Conservation (phyloP, 257 asterid species). For the Linaria vulgaris region DNA sequence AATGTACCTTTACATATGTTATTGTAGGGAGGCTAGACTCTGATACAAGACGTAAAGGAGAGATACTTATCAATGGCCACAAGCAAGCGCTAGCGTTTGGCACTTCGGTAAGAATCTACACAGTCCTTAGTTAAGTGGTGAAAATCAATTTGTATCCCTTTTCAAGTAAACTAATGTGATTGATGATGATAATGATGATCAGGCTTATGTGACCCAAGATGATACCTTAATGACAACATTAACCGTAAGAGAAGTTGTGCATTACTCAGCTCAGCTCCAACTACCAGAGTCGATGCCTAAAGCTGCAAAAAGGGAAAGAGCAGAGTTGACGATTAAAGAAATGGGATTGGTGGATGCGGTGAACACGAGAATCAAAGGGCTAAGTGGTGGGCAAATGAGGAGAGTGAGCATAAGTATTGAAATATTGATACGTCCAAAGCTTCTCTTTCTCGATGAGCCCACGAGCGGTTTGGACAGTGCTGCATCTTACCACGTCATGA, state of each 20-base stretch:
- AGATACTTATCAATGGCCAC: constrained; percentile 59
- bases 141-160: too few species aligned
- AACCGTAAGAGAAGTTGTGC: constrained; percentile 56
- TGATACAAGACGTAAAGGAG: constrained; percentile 51
- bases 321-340: constrained; percentile 43
- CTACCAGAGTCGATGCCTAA: constrained; percentile 50
- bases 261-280: constrained; percentile 58
- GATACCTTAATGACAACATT: constrained; percentile 53
- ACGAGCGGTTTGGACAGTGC: constrained; percentile 66
- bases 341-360: constrained; percentile 59
- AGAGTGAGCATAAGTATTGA: constrained; percentile 65
- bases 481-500: constrained; percentile 56
- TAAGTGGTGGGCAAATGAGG: constrained; percentile 66
- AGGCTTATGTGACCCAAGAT: constrained; percentile 77
- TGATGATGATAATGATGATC: not conserved
- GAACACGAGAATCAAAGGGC: constrained; percentile 54
- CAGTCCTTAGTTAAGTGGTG: too few species aligned
- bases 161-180: too few species aligned
- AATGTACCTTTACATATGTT: not conserved
- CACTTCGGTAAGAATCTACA: constrained; percentile 51
- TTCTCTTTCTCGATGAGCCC: constrained; percentile 60
- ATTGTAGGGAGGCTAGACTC: constrained; percentile 54
- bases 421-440: constrained; percentile 51
- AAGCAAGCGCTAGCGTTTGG: constrained; percentile 62
- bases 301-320: constrained; percentile 44